Evolutionary conservation across 2,329 filamentous ascomycete species (phyloP), one percentile per base, ranked within the genome.

Genomic region (Fusarium sp.): DNA sequence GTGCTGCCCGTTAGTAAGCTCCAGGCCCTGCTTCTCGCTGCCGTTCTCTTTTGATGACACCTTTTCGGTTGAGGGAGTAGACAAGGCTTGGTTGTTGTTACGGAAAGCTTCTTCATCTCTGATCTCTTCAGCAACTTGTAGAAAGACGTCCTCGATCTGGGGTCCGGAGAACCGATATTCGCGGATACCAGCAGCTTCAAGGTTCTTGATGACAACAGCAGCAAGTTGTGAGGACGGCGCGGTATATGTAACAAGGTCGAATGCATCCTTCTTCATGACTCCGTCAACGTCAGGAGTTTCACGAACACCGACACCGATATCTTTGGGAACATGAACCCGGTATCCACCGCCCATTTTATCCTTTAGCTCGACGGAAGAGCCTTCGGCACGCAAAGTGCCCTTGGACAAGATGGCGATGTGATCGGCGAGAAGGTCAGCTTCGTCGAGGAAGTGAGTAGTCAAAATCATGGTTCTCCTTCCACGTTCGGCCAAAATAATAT

Each of bases 401-500:
- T 93, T 94, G 5, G 93, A 97, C 13, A 98, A 82, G 55, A 98
- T 93, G 3, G 91, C 92, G 69, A 98, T 97, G 66, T 94, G 91
- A 76, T 98, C 95, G 0, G 94, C 92, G 1, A 98, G 86, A 3
- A 97, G 84, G 76, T 98, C 94, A 1, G 94, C 95, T 79, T 98
- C 95, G 75, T 98, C 95, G 11, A 98, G 85, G 78, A 97, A 98
- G 78, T 98, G 95, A 0, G 94, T 98, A 0, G 94, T 98, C 60
- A 98, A 80, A 43, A 98, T 88, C 73, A 97, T 92, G 0, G 94
- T 97, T 43, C 94, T 85, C 63, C 86, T 86, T 21, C 93, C 94
- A 60, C 94, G 89, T 79, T 97, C 94, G 2, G 92, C 92, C 14
- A 97, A 84, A 23, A 98, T 83, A 63, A 98, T 98, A 72, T 97